Evolutionary conservation across 495 filamentous ascomycete genomes (phyloP), one percentile per base, ranked within the genome.

Genomic region (Parathielavia hyrcaniae): DNA sequence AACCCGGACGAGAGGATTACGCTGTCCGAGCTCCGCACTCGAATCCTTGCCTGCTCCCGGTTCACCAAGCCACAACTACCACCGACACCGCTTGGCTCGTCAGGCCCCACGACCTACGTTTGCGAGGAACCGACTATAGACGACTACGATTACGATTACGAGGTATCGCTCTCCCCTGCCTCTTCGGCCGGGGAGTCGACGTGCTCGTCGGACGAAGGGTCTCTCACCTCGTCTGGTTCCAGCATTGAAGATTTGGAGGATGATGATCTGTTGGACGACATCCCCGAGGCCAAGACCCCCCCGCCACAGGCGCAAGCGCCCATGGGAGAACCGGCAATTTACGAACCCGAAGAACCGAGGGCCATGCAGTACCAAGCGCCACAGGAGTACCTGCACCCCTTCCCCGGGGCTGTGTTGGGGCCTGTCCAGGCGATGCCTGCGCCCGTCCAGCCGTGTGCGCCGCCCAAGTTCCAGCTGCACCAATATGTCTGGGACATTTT

Each of bases 1-100:
- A 84, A 96, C 73, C 95, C 93, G 51, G 78, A 82, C 63, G 86
- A 90, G 70, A 79, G 93, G 71, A 93, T 96, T 63, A 84, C 84
- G 67, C 84, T 99, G 63, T 77, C 83, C 59, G 89, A 97, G 73
- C 80, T 97, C 35, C 81, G 88, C 68, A 77, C 79, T 53, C 73
- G 87, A 65, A 95, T 98, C 66, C 63, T 86, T 57, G 76, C 83
- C 50, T 97, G 92, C 74, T 77, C 83, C 30, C 75, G 77, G 59
- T 89, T 98, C 68, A 93, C 93, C 61, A 71, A 76, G 45, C 66
- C 69, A 43, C 68, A 70, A 43, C 48, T 71, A 30, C 49, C 64
- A 12, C 44, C 61, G 32, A 61, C 71, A 8, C 70, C 70, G 47
- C 72, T 73, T 48, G 66, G 63, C 26, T 76, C 75, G 41, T 70